A percentile compares a stretch with the other conserved stretches of the same genome.
Conservation (phyloP, 1,139 yeast genomes). For the Taphrina communis region DNA sequence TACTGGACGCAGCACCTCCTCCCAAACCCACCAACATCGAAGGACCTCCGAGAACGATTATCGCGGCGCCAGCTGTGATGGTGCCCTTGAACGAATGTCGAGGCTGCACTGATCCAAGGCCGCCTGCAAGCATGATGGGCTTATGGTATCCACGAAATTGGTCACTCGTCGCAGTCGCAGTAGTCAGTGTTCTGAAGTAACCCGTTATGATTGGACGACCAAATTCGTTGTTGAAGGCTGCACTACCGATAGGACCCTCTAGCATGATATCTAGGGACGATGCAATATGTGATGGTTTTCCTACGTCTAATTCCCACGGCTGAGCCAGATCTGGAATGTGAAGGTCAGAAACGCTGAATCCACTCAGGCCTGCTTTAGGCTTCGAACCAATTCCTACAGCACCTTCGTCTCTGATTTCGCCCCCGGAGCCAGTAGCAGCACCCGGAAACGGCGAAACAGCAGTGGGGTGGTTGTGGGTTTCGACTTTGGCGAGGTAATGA, state of each 20-base stretch:
- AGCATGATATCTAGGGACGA: constrained; percentile 92
- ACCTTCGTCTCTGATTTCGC: constrained; percentile 99
- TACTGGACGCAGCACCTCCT: constrained; percentile 99
- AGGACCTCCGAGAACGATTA: constrained; percentile 96
- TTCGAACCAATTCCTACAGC: constrained; percentile 99
- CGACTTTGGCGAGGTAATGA: constrained; percentile 91
- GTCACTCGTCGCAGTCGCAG: constrained; percentile 67
- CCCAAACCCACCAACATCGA: constrained; percentile 99
- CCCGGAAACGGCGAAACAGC: constrained; percentile 99
- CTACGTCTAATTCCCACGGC: constrained; percentile 93
- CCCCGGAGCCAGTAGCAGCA: constrained; percentile 99
- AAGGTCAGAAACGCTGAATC: constrained; percentile 90
- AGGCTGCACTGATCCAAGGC: constrained; percentile 95
- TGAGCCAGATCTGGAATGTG: constrained; percentile 82
- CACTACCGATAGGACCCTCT: constrained; percentile 97
- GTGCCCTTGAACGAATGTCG: constrained; percentile 86
- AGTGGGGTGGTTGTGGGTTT: constrained; percentile 98
- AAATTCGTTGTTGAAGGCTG: constrained; percentile 97
- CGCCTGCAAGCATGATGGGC: constrained; percentile 99
- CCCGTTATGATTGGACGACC: constrained; percentile 98
- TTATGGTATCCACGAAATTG: constrained; percentile 97
- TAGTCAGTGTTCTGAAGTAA: constrained; percentile 92
- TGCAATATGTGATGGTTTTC: constrained; percentile 92
- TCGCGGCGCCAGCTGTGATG: constrained; percentile 89
- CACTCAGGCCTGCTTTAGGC: constrained; percentile 94